Conservation (phyloP, 345 rosid species). For the Psidium guajava region DNA sequence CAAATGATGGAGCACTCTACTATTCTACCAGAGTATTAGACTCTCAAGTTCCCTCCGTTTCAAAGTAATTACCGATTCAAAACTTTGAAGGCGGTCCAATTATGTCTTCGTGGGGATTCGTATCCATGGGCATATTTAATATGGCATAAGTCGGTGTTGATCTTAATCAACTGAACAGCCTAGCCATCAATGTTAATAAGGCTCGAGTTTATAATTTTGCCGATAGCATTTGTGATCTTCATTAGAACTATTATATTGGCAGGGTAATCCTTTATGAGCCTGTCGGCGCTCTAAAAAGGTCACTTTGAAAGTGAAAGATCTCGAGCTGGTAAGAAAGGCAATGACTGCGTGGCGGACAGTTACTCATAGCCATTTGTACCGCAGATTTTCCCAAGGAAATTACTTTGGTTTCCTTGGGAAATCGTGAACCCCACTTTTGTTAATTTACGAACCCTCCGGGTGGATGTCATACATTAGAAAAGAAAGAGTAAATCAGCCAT, state of each 20-base stretch:
- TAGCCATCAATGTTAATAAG: not conserved
- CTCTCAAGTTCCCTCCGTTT: not conserved
- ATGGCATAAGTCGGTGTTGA: not conserved
- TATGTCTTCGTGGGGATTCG: not conserved
- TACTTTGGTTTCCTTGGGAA: not conserved
- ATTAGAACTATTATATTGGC: not conserved
- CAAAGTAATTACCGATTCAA: not conserved
- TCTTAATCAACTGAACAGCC: not conserved
- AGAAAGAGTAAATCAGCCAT: not conserved
- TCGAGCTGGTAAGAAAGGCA: not conserved
- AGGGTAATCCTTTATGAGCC: not conserved
- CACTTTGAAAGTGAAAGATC: not conserved
- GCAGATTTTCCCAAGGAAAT: not conserved
- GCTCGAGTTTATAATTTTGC: not conserved
- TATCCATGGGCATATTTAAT: not conserved
- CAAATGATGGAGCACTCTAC: not conserved
- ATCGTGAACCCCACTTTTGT: not conserved
- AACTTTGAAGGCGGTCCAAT: not conserved
- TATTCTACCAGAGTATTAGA: not conserved
- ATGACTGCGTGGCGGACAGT: not conserved
- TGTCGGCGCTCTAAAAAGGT: not conserved
- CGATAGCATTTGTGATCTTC: not conserved
- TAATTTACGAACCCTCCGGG: not conserved
- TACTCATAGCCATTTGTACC: not conserved
- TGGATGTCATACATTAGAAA: not conserved